Conservation (phyloP, 108 stramenopile genomes). For the Chaetoceros tenuissimus region DNA sequence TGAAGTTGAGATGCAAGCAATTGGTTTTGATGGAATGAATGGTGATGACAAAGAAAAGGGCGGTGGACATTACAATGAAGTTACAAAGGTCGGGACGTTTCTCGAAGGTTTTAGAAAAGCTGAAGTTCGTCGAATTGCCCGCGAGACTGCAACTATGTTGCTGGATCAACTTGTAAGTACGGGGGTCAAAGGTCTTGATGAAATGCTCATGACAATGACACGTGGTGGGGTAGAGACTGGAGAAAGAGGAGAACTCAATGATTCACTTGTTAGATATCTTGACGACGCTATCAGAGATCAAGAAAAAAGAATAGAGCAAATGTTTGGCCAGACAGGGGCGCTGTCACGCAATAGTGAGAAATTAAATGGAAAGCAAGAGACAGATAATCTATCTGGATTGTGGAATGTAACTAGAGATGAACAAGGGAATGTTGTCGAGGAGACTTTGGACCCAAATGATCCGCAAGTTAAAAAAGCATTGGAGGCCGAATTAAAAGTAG, state of each 20-base stretch:
- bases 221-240: constrained; percentile 46
- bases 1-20: constrained; percentile 70
- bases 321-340: constrained; percentile 9
- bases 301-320: constrained; percentile 55
- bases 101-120: constrained; percentile 73
- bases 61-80: constrained; percentile 77
- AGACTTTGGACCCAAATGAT: constrained; percentile 66
- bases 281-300: constrained; percentile 76
- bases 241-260: constrained; percentile 60
- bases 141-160: constrained; percentile 69
- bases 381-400: constrained; percentile 35
- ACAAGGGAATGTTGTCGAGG: constrained; percentile 53
- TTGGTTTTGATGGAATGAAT: constrained; percentile 76
- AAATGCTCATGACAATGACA: constrained; percentile 65
- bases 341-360: constrained; percentile 1
- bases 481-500: constrained; percentile 43
- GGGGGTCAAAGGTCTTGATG: constrained; percentile 69
- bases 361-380: constrained; percentile 1
- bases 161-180: constrained; percentile 64
- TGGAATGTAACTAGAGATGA: constrained; percentile 63
- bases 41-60: constrained; percentile 63
- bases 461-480: constrained; percentile 38
- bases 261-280: constrained; percentile 66
- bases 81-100: constrained; percentile 69
- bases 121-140: constrained; percentile 61